Percentiles rank a stretch among this genome's conserved stretches.
Evolutionary conservation across 176 grass and related monocot species (phyloP).

Genomic region (Eleusine indica): DNA sequence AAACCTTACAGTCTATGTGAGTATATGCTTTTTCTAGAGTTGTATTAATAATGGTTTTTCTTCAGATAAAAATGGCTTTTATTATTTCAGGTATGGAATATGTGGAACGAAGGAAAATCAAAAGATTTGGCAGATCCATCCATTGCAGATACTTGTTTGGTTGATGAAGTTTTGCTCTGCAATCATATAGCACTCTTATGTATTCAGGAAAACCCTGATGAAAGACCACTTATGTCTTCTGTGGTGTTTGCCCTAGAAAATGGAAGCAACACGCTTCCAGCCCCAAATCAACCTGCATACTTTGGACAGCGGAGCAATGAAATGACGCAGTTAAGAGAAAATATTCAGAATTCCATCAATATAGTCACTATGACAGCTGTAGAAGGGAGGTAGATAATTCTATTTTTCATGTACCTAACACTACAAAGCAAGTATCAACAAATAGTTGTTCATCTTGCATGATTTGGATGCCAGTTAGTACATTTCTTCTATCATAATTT

Average conservation of each 20-base stretch:
- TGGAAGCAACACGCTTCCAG: constrained; percentile 7
- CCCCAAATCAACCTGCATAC: neutral
- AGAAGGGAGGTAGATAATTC: too few species aligned
- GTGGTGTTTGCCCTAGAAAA: constrained; percentile 58
- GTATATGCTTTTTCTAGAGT: constrained; percentile 13
- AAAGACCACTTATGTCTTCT: constrained; percentile 53
- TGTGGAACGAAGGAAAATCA: constrained; percentile 57
- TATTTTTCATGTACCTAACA: too few species aligned
- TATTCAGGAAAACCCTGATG: constrained; percentile 55
- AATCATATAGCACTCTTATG: constrained; percentile 68
- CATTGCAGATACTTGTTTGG: constrained; percentile 24
- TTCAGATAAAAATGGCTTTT: neutral
- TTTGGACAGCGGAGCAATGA: neutral
- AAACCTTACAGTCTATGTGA: constrained; percentile 42
- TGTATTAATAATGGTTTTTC: neutral
- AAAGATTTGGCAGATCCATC: constrained; percentile 50
- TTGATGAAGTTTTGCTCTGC: constrained; percentile 45
- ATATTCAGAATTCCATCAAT: neutral
- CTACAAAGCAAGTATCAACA: too few species aligned
- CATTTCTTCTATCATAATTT: too few species aligned
- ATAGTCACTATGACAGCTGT: neutral
- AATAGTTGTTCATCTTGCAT: too few species aligned
- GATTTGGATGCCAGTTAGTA: too few species aligned
- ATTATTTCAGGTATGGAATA: constrained; percentile 45
- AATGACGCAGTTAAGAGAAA: neutral